A percentile compares a stretch with the other conserved stretches of the same genome.
phyloP scores from a whole-genome alignment of 352 stramenopile genomes.

The Globisporangium acanthophoron region DNA sequence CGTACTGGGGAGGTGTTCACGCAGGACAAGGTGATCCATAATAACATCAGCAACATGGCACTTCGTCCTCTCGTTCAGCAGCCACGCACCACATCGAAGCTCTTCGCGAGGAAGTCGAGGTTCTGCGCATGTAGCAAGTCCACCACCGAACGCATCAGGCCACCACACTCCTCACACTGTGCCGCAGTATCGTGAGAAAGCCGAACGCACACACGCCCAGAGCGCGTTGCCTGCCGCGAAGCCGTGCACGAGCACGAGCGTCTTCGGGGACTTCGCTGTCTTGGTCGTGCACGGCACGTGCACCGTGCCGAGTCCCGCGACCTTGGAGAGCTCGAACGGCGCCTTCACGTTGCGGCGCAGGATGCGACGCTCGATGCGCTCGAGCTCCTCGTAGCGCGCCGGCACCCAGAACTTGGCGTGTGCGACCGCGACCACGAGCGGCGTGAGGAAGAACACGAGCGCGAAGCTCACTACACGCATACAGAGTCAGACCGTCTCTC shows the following conservation, averaged over 20 bases:
- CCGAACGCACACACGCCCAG: conserved; percentile 26
- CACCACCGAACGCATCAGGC: neutral
- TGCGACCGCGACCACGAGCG: conserved; percentile 24
- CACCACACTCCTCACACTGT: neutral
- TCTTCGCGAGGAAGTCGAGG: conserved; percentile 45
- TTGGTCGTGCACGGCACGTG: conserved; percentile 42
- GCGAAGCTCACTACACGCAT: conserved; percentile 16
- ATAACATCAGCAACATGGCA: no score
- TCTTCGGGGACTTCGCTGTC: conserved; percentile 18
- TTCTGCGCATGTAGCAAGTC: conserved; percentile 29
- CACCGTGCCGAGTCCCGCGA: conserved; percentile 57
- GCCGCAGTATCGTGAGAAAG: conserved; percentile 3
- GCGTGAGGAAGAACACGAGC: conserved; percentile 26
- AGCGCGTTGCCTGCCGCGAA: conserved; percentile 62
- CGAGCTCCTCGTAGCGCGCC: conserved; percentile 38
- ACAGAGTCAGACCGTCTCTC: neutral
- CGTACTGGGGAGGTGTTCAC: conserved; percentile 28
- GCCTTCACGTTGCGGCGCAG: conserved; percentile 32
- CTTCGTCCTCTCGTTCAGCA: neutral
- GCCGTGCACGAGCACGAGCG: conserved; percentile 56
- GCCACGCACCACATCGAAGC: conserved; percentile 51
- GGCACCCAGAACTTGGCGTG: conserved; percentile 44
- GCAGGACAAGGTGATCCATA: neutral
- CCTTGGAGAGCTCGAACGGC: conserved; percentile 41
- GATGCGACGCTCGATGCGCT: conserved; percentile 42